These are phyloP conservation scores for Neoarthrinium moseri DNA, from an alignment of 2,329 filamentous ascomycete genomes.

Conservation along the genomic window DNA sequence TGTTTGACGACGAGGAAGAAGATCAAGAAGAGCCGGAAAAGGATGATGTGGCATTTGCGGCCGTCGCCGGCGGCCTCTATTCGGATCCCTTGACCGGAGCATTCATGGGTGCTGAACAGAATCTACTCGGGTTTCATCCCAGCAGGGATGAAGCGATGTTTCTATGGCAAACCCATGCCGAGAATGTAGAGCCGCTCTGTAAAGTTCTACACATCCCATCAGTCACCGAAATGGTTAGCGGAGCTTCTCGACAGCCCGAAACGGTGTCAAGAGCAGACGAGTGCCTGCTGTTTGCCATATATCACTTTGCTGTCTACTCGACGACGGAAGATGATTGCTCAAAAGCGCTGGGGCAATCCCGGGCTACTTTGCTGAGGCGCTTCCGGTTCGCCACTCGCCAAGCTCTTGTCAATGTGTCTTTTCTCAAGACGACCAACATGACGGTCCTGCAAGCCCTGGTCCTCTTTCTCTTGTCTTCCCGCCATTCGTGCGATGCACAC, in stretches of 20 bases:
- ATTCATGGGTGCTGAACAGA: not conserved
- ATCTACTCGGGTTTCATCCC: not conserved
- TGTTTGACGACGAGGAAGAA: too few species aligned
- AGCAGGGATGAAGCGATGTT: slow-evolving; percentile 14
- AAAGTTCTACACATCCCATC: slow-evolving; percentile 25
- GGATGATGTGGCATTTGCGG: not conserved
- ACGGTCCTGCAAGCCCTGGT: not conserved
- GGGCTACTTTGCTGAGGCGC: slow-evolving; percentile 25
- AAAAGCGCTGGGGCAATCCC: slow-evolving; percentile 26
- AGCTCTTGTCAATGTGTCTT: not conserved
- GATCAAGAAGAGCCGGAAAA: not conserved
- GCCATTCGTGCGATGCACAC: not conserved
- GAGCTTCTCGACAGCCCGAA: not conserved
- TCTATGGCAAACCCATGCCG: slow-evolving; percentile 22
- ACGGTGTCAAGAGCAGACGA: slow-evolving; percentile 26
- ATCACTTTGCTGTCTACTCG: slow-evolving; percentile 36
- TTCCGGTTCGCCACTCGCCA: not conserved
- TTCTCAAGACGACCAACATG: not conserved
- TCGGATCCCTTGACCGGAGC: not conserved
- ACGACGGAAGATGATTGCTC: slow-evolving; percentile 40
- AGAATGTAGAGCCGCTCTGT: slow-evolving; percentile 23
- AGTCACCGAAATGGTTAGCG: slow-evolving; percentile 20
- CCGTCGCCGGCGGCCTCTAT: too few species aligned
- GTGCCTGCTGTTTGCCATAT: slow-evolving; percentile 42
- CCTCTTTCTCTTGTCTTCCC: not conserved